These are phyloP conservation scores for Botrytis hyacinthi DNA, from an alignment of 2,329 filamentous ascomycete species.

Conservation along the genomic window DNA sequence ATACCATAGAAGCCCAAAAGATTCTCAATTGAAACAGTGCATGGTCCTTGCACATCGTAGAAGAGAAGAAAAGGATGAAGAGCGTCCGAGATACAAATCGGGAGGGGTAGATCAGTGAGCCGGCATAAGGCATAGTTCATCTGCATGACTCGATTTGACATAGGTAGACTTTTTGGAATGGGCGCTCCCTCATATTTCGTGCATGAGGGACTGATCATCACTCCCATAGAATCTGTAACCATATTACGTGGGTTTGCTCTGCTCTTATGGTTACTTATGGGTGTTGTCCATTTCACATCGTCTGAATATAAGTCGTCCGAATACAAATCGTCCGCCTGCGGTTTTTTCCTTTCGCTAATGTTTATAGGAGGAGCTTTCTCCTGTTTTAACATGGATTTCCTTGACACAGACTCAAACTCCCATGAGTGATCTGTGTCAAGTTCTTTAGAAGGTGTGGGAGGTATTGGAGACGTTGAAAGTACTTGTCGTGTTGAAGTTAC, in stretches of 20 bases:
- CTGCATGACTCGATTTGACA: background rate
- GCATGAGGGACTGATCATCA: too few species aligned
- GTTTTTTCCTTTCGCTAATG: background rate
- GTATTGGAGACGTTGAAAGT: too few species aligned
- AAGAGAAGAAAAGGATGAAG: background rate
- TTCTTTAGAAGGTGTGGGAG: background rate
- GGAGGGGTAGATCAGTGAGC: background rate
- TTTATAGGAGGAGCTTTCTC: background rate
- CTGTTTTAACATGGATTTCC: background rate
- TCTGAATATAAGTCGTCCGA: background rate
- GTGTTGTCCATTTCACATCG: background rate
- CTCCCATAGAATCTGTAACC: too few species aligned
- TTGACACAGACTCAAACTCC: background rate
- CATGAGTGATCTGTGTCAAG: background rate
- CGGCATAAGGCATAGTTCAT: background rate
- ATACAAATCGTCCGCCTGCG: background rate
- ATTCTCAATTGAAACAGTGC: background rate
- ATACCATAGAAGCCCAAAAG: background rate
- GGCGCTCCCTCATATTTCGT: background rate
- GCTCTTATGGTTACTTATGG: background rate
- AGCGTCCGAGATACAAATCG: background rate
- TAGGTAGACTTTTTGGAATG: background rate
- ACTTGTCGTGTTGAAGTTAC: too few species aligned
- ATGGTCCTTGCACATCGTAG: background rate
- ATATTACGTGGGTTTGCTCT: background rate